These are phyloP conservation scores for Cubamyces sp. DNA, from an alignment of 768 basidiomycete species.

Conservation along the genomic window DNA sequence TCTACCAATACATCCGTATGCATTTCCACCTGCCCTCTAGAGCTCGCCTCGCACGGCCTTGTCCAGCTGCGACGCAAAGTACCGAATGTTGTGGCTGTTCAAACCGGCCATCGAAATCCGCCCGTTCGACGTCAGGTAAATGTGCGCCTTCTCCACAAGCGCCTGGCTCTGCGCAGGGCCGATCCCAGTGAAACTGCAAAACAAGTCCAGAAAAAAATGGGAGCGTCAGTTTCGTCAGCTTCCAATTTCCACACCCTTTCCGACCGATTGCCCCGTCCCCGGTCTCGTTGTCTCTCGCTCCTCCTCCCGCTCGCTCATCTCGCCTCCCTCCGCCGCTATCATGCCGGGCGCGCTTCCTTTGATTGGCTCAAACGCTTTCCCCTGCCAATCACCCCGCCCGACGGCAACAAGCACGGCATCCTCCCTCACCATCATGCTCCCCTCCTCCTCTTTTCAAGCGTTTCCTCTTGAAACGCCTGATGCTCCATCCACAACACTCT, in stretches of 20 bases:
- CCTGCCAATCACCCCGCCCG: conserved; percentile 13
- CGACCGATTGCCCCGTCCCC: not conserved
- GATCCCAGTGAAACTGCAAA: conserved; percentile 81
- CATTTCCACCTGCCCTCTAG: conserved; percentile 28
- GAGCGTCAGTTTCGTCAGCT: conserved; percentile 23
- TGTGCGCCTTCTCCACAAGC: conserved; percentile 71
- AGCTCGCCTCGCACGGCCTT: conserved; percentile 58
- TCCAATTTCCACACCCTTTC: conserved; percentile 7
- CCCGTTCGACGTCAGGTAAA: conserved; percentile 87
- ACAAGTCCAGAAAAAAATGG: not conserved
- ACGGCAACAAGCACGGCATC: conserved; percentile 16
- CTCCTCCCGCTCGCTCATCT: not conserved
- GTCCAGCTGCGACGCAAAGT: conserved; percentile 75
- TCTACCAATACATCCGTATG: conserved; percentile 1
- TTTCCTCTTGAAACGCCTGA: conserved; percentile 14
- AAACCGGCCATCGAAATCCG: conserved; percentile 95
- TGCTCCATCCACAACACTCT: conserved; percentile 11
- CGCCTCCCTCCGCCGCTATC: conserved; percentile 13
- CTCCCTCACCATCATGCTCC: conserved; percentile 5
- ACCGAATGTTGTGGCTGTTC: conserved; percentile 77
- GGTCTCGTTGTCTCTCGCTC: too few relatives aligned
- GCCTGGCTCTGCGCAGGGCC: conserved; percentile 64
- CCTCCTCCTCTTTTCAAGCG: not conserved
- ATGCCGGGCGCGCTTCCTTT: conserved; percentile 7
- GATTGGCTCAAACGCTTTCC: conserved; percentile 19